Evolutionary conservation across 305 asterid species (phyloP), one percentile per base, ranked within the genome.

Genomic region (Solanum hybrid): DNA sequence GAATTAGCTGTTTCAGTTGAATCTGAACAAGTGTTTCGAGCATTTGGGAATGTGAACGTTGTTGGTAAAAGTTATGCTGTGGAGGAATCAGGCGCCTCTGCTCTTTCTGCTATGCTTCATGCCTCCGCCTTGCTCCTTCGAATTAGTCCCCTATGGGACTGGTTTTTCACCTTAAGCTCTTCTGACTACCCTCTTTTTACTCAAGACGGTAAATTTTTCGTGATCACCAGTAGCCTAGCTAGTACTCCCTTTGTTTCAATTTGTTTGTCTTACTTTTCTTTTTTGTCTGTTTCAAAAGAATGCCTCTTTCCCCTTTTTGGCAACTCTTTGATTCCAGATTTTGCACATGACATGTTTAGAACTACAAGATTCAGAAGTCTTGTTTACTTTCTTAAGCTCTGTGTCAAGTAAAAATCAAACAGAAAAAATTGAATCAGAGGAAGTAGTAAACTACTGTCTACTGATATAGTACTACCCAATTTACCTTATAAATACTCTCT

Each of bases 21-120:
- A 26, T 89, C 92, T 0, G 91, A 92, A 5, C 26, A 13, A 3
- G 93, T 90, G 46, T 93, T 92, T 73, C 86, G n/a, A 12, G 93
- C 91, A 35, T 94, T 94, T 56, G 94, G 90, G 87, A 94, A 94
- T 91, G 95, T 93, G 35, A 69, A 94, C 60, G 92, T 93, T 66
- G 95, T 92, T 3, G 92, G 94, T 3, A 87, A 91, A 87, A 85
- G 92, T 75, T 90, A 93, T 89, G 92, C 91, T 9, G 89, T 93
- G 85, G 71, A 32, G 27, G 87, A 82, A 82, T 82, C 87, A 31
- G 87, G 87, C 2, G 95, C 92, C 5, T 94, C 96, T 3, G 92
- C 92, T 36, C 92, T 93, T 60, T 91, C 94, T 85, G 95, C 95
- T 7, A 91, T 93, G 90, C 94, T 94, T 72, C 94, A 94, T 72